These are phyloP conservation scores for Solanum gandarillasii DNA, from an alignment of 257 asterid genomes.

Conservation along the genomic window DNA sequence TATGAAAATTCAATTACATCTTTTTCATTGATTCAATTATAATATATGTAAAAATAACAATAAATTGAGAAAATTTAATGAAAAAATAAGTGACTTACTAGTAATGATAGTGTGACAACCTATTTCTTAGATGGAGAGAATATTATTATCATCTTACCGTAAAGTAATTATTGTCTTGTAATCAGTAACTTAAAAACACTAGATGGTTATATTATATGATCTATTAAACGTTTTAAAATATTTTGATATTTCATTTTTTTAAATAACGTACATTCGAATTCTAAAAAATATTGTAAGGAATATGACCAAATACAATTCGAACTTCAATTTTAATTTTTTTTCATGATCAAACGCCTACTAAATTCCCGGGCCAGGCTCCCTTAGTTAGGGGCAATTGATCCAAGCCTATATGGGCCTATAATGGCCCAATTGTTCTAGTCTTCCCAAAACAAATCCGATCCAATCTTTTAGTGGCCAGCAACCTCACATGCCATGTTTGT, in stretches of 20 bases:
- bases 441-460: neutral
- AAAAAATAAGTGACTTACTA: too few relatives aligned
- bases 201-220: neutral
- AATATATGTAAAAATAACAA: neutral
- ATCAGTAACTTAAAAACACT: neutral
- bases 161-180: neutral
- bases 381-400: neutral
- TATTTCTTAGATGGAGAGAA: neutral
- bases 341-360: neutral
- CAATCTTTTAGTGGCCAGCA: neutral
- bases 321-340: neutral
- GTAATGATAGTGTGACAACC: neutral
- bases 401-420: neutral
- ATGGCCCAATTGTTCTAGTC: neutral
- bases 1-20: too few relatives aligned
- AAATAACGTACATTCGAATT: too few relatives aligned
- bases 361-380: neutral
- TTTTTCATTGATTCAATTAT: neutral
- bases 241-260: too few relatives aligned
- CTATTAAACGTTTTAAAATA: neutral
- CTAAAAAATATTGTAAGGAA: too few relatives aligned
- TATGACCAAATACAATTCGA: too few relatives aligned
- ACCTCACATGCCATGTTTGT: neutral
- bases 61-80: too few relatives aligned
- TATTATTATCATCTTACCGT: accelerated